Base-by-base conservation (phyloP, 768 basidiomycete genomes). In the Auricularia auricula-judae region DNA sequence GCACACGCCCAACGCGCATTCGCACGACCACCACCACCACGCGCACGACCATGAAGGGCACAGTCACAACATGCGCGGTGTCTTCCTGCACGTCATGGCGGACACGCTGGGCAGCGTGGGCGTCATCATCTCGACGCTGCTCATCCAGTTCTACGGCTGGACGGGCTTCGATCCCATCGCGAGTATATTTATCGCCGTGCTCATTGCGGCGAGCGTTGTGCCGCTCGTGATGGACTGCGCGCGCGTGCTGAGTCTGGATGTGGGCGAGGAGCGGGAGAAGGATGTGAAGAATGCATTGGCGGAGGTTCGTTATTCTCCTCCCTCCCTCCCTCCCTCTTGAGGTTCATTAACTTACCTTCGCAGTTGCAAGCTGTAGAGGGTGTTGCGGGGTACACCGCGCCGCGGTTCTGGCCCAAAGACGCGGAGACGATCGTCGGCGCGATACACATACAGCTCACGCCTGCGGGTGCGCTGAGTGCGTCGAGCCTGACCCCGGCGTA, bases 91-190 rank as follows among this genome's bases (percentile, higher is more conserved):
- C 43, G 62, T 60, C 47, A 44, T 58, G 42, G 66, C 92, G 89
- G 95, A 98, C 70, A 97, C 96, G 11, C 81, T 98, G 8, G 97
- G 97, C 58, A 97, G 94, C 18, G 94, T 98, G 23, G 97, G 97
- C 18, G 97, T 99, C 18, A 99, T 99, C 72, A 83, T 98, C 62
- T 98, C 97, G 33, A 99, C 97, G 2, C 78, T 98, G 18, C 82
- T 98, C 63, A 98, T 99, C 66, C 88, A 95, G 72, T 87, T 86
- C 66, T 98, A 97, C 69, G 96, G 97, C 29, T 98, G 95, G 94
- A 98, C 96, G 12, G 94, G 94, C 21, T 99, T 98, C 73, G 97
- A 99, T 75, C 97, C 97, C 1, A 93, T 99, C 66, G 97, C 97
- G 0, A 95, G 93, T 8, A 78, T 99, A 35, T 96, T 99, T 75